Percentiles rank a stretch among this genome's conserved stretches.
These are phyloP conservation scores for Tubosaeta brunneosetosa DNA, from an alignment of 768 basidiomycete species.

Conservation along the genomic window DNA sequence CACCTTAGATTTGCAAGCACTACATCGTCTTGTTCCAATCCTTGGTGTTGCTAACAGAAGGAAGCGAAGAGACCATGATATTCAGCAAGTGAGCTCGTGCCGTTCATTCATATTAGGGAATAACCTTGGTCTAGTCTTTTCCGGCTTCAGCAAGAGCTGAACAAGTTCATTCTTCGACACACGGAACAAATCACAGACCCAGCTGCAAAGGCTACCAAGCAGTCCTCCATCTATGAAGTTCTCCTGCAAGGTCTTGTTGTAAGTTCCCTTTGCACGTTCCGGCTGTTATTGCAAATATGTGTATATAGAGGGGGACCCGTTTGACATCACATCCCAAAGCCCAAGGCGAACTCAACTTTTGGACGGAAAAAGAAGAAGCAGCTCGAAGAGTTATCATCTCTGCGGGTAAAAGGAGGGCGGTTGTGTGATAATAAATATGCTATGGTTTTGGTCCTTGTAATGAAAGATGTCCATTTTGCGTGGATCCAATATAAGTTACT, in stretches of 20 bases:
- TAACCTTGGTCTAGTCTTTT: slow-evolving; percentile 51
- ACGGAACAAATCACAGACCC: slow-evolving; percentile 61
- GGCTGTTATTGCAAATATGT: not conserved
- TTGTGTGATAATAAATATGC: slow-evolving; percentile 16
- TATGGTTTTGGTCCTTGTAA: slow-evolving; percentile 9
- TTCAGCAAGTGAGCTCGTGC: slow-evolving; percentile 72
- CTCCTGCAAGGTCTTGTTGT: slow-evolving; percentile 76
- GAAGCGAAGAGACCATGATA: slow-evolving; percentile 93
- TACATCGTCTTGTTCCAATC: slow-evolving; percentile 82
- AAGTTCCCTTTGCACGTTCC: slow-evolving; percentile 26
- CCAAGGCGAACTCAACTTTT: slow-evolving; percentile 82
- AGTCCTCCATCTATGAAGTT: slow-evolving; percentile 68
- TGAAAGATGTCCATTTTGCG: slow-evolving; percentile 15
- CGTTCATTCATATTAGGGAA: not conserved
- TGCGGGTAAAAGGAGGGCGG: slow-evolving; percentile 29
- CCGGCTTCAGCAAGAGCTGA: slow-evolving; percentile 80
- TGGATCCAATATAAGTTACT: slow-evolving; percentile 20
- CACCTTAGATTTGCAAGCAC: slow-evolving; percentile 57
- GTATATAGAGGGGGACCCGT: slow-evolving; percentile 55
- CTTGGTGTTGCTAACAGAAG: slow-evolving; percentile 73
- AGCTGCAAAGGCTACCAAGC: slow-evolving; percentile 59
- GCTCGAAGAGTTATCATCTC: slow-evolving; percentile 56
- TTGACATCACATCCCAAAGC: slow-evolving; percentile 77
- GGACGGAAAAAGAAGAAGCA: slow-evolving; percentile 83
- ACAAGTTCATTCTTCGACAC: slow-evolving; percentile 70